Evolutionary conservation across 179 eudicot genomes (phyloP), one percentile per base, ranked within the genome.

Genomic region (Patellifolia procumbens): DNA sequence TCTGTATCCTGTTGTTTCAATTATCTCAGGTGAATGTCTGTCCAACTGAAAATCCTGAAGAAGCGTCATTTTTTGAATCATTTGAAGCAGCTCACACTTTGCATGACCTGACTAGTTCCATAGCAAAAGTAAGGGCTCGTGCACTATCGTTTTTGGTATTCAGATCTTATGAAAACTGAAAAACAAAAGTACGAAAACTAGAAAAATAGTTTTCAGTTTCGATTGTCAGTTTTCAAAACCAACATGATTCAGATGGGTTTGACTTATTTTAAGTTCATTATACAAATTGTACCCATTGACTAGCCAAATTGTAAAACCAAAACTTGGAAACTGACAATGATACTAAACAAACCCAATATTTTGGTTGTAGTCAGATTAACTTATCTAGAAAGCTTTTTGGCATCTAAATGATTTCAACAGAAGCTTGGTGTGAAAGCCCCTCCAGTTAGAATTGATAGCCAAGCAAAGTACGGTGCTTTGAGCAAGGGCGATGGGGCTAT

Each of bases 401-500:
- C 76, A 34, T 31, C 56, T 52, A 15, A 48, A 63, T 75, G 69
- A n/a, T 15, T 60, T 48, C 31, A 59, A 78, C 84, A 95, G 99
- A 95, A 90, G 87, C 89, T 95, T 26, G 98, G 99, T 63, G 99
- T 95, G 42, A 93, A 95, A 88, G 97, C 95, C 1, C 94, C 98
- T 26, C 99, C 99, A 26, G 99, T 95, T 7, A 89, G 99, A 81
- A 95, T 95, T 39, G 99, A 95, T 80, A 95, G 99, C 88, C 99
- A 95, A 85, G 97, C 98, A 67, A 95, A 95, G 74, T 95, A 95
- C 69, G 98, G 99, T 62, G 98, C 99, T 60, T 74, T 95, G 76
- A 90, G 98, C 78, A 88, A 96, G 89, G 99, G 99, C 66, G 99
- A 95, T 84, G 99, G 99, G 46, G 95, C 98, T 53, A 95, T 95